These are phyloP conservation scores for Lathyrus oleraceus DNA, from an alignment of 306 rosid genomes.

Conservation along the genomic window DNA sequence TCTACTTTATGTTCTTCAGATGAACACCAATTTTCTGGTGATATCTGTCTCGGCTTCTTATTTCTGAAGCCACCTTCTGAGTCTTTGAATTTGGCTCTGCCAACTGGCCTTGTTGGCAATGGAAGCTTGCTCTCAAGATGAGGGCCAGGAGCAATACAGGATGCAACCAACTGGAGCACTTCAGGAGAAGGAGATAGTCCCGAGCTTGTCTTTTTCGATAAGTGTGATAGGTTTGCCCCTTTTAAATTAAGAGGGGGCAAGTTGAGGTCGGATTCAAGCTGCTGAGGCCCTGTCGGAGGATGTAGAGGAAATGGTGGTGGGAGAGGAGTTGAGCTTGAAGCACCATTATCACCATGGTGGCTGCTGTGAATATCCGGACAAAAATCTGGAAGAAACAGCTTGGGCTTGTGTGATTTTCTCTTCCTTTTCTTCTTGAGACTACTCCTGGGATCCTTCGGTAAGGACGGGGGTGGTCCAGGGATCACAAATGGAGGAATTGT, in stretches of 20 bases:
- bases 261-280: conserved; percentile 60
- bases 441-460: conserved; percentile 90
- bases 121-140: conserved; percentile 54
- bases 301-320: conserved; percentile 59
- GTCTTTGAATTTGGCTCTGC: conserved; percentile 51
- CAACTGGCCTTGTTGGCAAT: conserved; percentile 65
- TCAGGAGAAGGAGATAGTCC: conserved; percentile 90
- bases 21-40: conserved; percentile 43
- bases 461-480: conserved; percentile 85
- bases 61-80: conserved; percentile 46
- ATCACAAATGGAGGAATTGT: conserved; percentile 89
- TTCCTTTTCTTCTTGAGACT: conserved; percentile 66
- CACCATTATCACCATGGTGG: conserved; percentile 48
- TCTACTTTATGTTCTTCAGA: conserved; percentile 40
- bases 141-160: conserved; percentile 66
- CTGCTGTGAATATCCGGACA: conserved; percentile 46
- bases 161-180: conserved; percentile 88
- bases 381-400: conserved; percentile 46
- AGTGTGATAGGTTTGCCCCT: conserved; percentile 44
- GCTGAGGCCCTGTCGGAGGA: conserved; percentile 54
- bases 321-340: conserved; percentile 66
- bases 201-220: conserved; percentile 45
- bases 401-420: conserved; percentile 51
- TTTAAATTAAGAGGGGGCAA: conserved; percentile 49
- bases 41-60: conserved; percentile 41